Base-by-base conservation (phyloP, 1,284 basidiomycete species). In the Phlebopus sp. region DNA sequence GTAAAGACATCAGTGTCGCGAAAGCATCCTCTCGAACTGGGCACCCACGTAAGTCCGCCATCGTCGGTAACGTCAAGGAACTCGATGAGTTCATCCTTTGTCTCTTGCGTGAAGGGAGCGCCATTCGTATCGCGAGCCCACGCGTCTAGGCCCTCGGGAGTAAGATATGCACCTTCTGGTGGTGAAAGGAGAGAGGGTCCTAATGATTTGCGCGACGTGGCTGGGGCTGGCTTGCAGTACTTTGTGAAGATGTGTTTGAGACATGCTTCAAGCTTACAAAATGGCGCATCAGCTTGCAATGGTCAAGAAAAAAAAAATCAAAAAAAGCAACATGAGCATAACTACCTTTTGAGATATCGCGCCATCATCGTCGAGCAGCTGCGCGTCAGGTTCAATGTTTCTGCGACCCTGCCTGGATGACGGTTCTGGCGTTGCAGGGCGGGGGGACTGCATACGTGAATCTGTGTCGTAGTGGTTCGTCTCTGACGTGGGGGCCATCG, bases 41-140 rank as follows among this genome's bases (percentile, higher is more conserved):
- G 17, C 34, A 73, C 86, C 50, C 63, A 89, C 86, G 86, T 90
- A 50, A 90, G 70, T 51, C 76, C 69, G n/a, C 86, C 84, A 40
- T 82, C 76, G 34, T 81, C 82, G 15, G 78, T 86, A 6, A 84
- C 79, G 68, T 90, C 86, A 58, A 90, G 72, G 58, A 83, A 86
- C 56, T 86, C 84, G 45, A 79, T 66, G 29, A 90, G 73, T 60
- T 90, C 88, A 45, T 87, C 81, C 63, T 87, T 89, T 21, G 84
- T 83, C 55, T 85, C 87, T 43, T 81, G 72, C 17, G 82, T 76
- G 55, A 90, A 84, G 14, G 84, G 81, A 25, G 76, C 73, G 23
- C 87, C 87, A 53, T 90, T 90, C 11, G 87, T 90, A 54, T 88
- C 87, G 29, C 68, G 69, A 17, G 86, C 86, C 83, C 85, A 90